A percentile compares a stretch with the other conserved stretches of the same genome.
Conservation (phyloP, 2,329 filamentous ascomycete species). For the Plenodomus biglobosus region DNA sequence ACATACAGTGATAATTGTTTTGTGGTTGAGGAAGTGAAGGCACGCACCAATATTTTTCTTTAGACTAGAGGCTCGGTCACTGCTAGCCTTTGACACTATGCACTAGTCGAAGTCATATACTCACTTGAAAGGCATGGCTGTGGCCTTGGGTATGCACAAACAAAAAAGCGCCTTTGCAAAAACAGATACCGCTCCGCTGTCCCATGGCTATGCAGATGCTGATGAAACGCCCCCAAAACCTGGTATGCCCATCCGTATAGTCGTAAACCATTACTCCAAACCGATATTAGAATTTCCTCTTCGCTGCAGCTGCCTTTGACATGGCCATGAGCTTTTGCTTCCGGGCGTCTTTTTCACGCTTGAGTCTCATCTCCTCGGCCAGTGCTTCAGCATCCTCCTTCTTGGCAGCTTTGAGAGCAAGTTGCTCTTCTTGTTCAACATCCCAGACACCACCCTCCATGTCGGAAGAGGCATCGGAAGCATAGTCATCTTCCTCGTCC, state of each 20-base stretch:
- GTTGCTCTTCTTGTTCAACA: conserved; percentile 69
- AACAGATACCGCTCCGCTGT: conserved; percentile 20
- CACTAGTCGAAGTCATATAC: conserved; percentile 20
- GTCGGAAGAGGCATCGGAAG: conserved; percentile 68
- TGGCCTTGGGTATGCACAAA: conserved; percentile 19
- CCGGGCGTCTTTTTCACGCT: conserved; percentile 40
- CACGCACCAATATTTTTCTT: conserved; percentile 1
- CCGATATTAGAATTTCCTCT: conserved; percentile 31
- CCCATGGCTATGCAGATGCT: conserved; percentile 38
- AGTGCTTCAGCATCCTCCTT: conserved; percentile 69
- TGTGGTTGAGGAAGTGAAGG: not conserved
- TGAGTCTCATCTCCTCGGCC: conserved; percentile 53
- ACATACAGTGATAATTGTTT: not conserved
- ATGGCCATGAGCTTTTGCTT: conserved; percentile 38
- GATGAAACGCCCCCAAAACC: conserved; percentile 27
- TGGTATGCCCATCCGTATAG: conserved; percentile 28
- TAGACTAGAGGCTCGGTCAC: conserved; percentile 7
- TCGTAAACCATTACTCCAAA: conserved; percentile 30
- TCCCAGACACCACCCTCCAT: conserved; percentile 78
- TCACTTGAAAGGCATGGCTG: conserved; percentile 21
- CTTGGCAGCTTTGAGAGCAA: conserved; percentile 63
- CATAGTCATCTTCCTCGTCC: conserved; percentile 65
- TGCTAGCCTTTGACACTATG: conserved; percentile 12
- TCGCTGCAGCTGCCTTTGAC: conserved; percentile 32
- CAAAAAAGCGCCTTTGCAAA: conserved; percentile 22